Evolutionary conservation across 768 basidiomycete species (phyloP).

Genomic region (Cytidiella melzeri): DNA sequence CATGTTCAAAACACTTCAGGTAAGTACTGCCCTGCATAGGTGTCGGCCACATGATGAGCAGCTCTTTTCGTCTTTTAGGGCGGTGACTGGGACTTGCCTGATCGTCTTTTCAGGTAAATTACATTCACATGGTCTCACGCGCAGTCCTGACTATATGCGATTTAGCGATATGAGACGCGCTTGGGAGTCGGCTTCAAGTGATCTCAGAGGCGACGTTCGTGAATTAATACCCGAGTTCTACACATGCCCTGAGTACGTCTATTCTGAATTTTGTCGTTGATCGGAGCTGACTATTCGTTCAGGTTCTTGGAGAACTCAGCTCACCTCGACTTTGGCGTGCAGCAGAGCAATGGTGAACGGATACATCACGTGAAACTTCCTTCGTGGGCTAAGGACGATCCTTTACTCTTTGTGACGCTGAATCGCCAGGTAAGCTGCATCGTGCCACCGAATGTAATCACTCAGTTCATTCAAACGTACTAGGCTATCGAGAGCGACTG

Average conservation of each 20-base stretch:
- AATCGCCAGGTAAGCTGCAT: conserved; percentile 56
- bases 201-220: conserved; percentile 87
- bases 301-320: conserved; percentile 83
- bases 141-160: conserved; percentile 1
- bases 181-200: conserved; percentile 78
- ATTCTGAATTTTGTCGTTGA: neutral
- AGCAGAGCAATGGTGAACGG: conserved; percentile 66
- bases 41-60: no score
- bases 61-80: conserved; percentile 44
- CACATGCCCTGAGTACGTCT: conserved; percentile 69
- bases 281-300: conserved; percentile 1
- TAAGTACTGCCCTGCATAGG: conserved; percentile 18
- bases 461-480: neutral
- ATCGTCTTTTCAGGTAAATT: conserved; percentile 71
- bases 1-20: conserved; percentile 89
- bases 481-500: conserved; percentile 85
- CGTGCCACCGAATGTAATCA: neutral
- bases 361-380: conserved; percentile 88
- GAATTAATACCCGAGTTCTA: conserved; percentile 91
- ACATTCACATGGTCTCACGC: neutral
- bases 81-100: conserved; percentile 92
- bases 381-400: conserved; percentile 82
- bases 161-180: conserved; percentile 70
- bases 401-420: conserved; percentile 71
- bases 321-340: conserved; percentile 72